Conservation (phyloP, 2,329 filamentous ascomycete species). For the Rutstroemia sp. region DNA sequence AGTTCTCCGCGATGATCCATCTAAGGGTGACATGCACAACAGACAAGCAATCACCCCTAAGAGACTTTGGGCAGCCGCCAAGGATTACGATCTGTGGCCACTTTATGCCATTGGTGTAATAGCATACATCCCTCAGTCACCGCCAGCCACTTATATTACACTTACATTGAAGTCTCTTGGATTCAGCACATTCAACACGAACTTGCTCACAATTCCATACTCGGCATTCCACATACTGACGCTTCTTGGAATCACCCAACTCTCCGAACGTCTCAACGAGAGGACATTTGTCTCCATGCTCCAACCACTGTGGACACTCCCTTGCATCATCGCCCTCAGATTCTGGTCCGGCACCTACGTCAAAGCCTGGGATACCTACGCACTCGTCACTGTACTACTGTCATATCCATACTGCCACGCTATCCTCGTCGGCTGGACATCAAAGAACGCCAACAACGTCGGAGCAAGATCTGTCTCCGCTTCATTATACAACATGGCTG, state of each 20-base stretch:
- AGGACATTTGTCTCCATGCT: constrained; percentile 31
- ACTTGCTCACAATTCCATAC: constrained; percentile 39
- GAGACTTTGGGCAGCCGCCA: constrained; percentile 43
- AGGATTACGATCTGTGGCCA: constrained; percentile 56
- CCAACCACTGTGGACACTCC: constrained; percentile 36
- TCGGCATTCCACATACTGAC: constrained; percentile 38
- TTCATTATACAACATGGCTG: constrained; percentile 48
- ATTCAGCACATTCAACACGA: constrained; percentile 36
- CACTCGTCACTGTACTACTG: constrained; percentile 28
- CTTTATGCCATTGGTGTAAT: constrained; percentile 40
- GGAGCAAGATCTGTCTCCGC: constrained; percentile 55
- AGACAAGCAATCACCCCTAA: constrained; percentile 45
- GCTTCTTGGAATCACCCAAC: constrained; percentile 38
- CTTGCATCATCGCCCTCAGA: constrained; percentile 32
- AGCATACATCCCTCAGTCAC: constrained; percentile 42
- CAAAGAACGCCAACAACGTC: constrained; percentile 54
- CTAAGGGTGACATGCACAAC: constrained; percentile 51
- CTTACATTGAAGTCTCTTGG: constrained; percentile 37
- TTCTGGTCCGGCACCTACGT: constrained; percentile 22
- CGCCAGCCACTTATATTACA: constrained; percentile 44
- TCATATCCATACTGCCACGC: constrained; percentile 27
- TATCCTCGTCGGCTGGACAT: constrained; percentile 36
- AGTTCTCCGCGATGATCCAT: constrained; percentile 42
- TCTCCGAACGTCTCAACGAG: constrained; percentile 36
- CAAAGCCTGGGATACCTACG: constrained; percentile 32